Evolutionary conservation across 176 grass and related monocot species (phyloP).

Genomic region (Miscanthus lutarioriparius): DNA sequence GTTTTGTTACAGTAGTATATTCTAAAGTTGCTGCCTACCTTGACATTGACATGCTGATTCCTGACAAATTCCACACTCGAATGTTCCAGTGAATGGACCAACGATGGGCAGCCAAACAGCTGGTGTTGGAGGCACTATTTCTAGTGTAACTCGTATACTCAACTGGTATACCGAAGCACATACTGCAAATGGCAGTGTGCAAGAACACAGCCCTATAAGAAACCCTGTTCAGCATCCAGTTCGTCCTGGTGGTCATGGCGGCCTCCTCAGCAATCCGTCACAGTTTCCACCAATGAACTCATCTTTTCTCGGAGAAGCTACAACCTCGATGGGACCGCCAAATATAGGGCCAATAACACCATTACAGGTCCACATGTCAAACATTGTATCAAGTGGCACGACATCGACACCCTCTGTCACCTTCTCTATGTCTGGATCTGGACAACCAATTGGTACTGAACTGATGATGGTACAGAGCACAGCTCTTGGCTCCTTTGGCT

Average conservation of each 20-base stretch:
- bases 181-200: slow-evolving; percentile 50
- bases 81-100: slow-evolving; percentile 56
- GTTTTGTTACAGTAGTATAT: neutral
- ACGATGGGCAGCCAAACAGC: slow-evolving; percentile 48
- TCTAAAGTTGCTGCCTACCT: neutral
- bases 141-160: slow-evolving; percentile 30
- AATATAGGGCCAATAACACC: slow-evolving; percentile 55
- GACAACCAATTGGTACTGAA: slow-evolving; percentile 38
- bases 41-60: slow-evolving; percentile 14
- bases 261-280: slow-evolving; percentile 68
- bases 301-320: slow-evolving; percentile 49
- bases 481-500: slow-evolving; percentile 54
- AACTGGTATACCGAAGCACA: too few species aligned
- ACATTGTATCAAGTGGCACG: slow-evolving; percentile 71
- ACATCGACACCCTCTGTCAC: slow-evolving; percentile 42
- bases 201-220: slow-evolving; percentile 67
- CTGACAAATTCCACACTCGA: neutral
- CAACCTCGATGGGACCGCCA: slow-evolving; percentile 46
- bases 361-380: slow-evolving; percentile 82
- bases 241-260: slow-evolving; percentile 64
- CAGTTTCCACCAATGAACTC: slow-evolving; percentile 54
- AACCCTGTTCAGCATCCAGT: slow-evolving; percentile 32
- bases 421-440: slow-evolving; percentile 49
- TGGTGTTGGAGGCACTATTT: slow-evolving; percentile 32
- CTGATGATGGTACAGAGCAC: slow-evolving; percentile 53